Evolutionary conservation across 1,284 basidiomycete genomes (phyloP), one percentile per base, ranked within the genome.

Genomic region (Tilletia setariae): DNA sequence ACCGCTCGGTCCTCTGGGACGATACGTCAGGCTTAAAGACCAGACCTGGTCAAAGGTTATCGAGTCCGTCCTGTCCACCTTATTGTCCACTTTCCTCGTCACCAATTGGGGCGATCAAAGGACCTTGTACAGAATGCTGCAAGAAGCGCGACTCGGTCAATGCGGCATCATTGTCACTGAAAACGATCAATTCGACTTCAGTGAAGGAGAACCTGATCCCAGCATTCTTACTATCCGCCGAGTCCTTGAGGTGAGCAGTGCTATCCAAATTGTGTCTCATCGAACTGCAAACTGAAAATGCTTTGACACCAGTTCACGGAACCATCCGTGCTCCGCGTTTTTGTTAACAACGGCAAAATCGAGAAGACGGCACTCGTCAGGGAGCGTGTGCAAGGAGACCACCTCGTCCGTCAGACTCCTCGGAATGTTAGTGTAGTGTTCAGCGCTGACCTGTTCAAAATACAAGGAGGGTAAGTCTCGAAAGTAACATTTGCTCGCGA

Each of bases 1-100:
- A 49, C 79, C 79, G 13, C 53, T 80, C 16, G 80, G 80, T 16
- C 94, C 95, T 0, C 83, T 97, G 32, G 96, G 96, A 0, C 93
- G 94, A 0, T 85, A 98, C 79, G 89, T 98, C 73, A 90, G 90
- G 76, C 87, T 94, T 63, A 88, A 85, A 67, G 91, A 96, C 69
- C 83, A 85, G 72, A 84, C 81, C 40, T 98, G 92, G 88, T 88
- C 87, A 0, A 83, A 84, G 0, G 76, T 92, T 7, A 82, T 97
- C 71, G 87, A 91, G 46, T 84, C 84, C 19, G 86, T 90, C 74
- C 85, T 98, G 2, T 88, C 87, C 2, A 68, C 73, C 3, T 78
- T 85, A 6, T 86, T 98, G 84, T 88, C 86, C 35, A 86, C 89
- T 0, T 98, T 92, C 81, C 90, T 90, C 0, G 87, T 96, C 43